phyloP scores from a whole-genome alignment of 345 rosid species.

The Hibiscus syriacus region DNA sequence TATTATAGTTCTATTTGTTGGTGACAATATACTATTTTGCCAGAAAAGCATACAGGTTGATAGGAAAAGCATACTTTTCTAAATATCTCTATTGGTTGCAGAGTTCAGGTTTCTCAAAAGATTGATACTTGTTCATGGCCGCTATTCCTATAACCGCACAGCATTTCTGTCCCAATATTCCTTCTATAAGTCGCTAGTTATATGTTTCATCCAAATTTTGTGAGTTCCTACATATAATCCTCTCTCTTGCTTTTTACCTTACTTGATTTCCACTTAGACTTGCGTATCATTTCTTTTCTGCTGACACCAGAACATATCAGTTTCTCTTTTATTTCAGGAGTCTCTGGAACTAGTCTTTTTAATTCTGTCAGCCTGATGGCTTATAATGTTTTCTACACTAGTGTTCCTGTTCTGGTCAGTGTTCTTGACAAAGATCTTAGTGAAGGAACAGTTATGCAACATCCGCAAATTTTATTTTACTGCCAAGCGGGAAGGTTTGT shows the following conservation, averaged over 20 bases:
- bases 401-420: slow-evolving; percentile 85
- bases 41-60: no score
- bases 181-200: slow-evolving; percentile 81
- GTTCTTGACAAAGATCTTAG: slow-evolving; percentile 96
- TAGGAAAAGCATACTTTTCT: background rate
- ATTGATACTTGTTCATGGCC: slow-evolving; percentile 89
- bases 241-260: background rate
- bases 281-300: slow-evolving; percentile 8
- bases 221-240: slow-evolving; percentile 33
- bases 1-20: background rate
- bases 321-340: slow-evolving; percentile 98
- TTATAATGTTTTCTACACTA: slow-evolving; percentile 92
- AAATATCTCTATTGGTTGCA: slow-evolving; percentile 32
- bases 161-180: slow-evolving; percentile 95
- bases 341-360: slow-evolving; percentile 97
- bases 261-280: slow-evolving; percentile 1
- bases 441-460: slow-evolving; percentile 91
- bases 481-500: slow-evolving; percentile 98
- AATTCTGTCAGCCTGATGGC: slow-evolving; percentile 99
- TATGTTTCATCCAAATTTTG: slow-evolving; percentile 99
- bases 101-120: slow-evolving; percentile 91
- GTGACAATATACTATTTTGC: background rate
- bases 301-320: slow-evolving; percentile 51
- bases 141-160: slow-evolving; percentile 96
- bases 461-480: slow-evolving; percentile 93